A percentile compares a stretch with the other conserved stretches of the same genome.
Conservation (phyloP, 1,284 basidiomycete species). For the Agaricales sp. region DNA sequence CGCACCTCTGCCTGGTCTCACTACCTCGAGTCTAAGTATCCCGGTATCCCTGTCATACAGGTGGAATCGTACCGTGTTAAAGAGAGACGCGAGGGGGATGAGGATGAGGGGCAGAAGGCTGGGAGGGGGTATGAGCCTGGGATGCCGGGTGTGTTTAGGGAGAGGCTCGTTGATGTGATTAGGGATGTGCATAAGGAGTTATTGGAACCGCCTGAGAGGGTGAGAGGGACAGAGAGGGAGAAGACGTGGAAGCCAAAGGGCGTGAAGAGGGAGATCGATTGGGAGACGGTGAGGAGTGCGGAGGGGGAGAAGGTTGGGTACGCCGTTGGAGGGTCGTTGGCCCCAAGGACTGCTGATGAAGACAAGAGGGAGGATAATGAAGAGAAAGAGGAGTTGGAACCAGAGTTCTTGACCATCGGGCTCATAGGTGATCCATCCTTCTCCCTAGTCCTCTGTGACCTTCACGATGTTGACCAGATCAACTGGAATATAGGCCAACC, state of each 20-base stretch:
- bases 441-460: background rate
- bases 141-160: slow-evolving; percentile 50
- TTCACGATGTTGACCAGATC: slow-evolving; percentile 2
- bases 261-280: slow-evolving; percentile 59
- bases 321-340: slow-evolving; percentile 27
- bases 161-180: slow-evolving; percentile 58
- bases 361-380: slow-evolving; percentile 20
- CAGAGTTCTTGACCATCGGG: slow-evolving; percentile 70
- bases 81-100: no score
- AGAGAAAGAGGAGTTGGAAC: slow-evolving; percentile 21
- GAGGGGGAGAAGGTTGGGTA: slow-evolving; percentile 32
- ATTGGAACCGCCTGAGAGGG: slow-evolving; percentile 54
- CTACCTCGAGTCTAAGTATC: slow-evolving; percentile 51
- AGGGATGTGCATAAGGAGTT: slow-evolving; percentile 59
- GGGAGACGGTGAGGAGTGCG: slow-evolving; percentile 49
- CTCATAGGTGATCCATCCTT: slow-evolving; percentile 50
- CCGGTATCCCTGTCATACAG: slow-evolving; percentile 49
- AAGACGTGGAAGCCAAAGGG: slow-evolving; percentile 48
- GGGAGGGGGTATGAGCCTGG: slow-evolving; percentile 46
- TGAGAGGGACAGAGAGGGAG: slow-evolving; percentile 46
- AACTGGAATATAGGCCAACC: slow-evolving; percentile 59
- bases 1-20: slow-evolving; percentile 57
- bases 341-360: slow-evolving; percentile 22
- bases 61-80: slow-evolving; percentile 66
- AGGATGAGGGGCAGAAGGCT: slow-evolving; percentile 33